A percentile compares a stretch with the other conserved stretches of the same genome.
These are phyloP conservation scores for Zhuliangozyma blackwelliae DNA, from an alignment of 1,139 yeast genomes.

Conservation along the genomic window DNA sequence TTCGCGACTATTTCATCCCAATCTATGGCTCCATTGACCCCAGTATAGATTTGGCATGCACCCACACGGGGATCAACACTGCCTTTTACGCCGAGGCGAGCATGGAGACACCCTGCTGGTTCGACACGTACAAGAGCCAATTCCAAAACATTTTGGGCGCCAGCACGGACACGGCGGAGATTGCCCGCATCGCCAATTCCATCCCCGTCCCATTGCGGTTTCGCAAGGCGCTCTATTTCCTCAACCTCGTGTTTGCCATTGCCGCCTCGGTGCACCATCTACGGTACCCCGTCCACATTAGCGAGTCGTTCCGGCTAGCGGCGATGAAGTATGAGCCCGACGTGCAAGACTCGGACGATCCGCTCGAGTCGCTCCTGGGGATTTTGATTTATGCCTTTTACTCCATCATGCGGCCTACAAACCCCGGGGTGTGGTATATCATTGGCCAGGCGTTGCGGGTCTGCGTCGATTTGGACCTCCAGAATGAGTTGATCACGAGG, in stretches of 20 bases:
- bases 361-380: conserved; percentile 71
- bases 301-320: conserved; percentile 69
- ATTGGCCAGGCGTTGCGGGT: conserved; percentile 76
- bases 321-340: conserved; percentile 61
- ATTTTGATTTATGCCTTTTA: conserved; percentile 63
- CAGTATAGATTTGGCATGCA: conserved; percentile 56
- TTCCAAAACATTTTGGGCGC: conserved; percentile 13
- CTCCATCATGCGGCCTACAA: conserved; percentile 70
- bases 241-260: conserved; percentile 74
- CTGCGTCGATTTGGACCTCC: conserved; percentile 80
- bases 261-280: conserved; percentile 74
- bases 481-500: conserved; percentile 45
- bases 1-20: conserved; percentile 65
- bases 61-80: conserved; percentile 49
- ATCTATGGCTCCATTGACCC: conserved; percentile 65
- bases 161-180: conserved; percentile 1
- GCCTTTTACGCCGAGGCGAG: conserved; percentile 7
- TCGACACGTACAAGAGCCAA: conserved; percentile 6
- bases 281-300: conserved; percentile 61
- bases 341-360: conserved; percentile 54
- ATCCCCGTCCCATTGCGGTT: conserved; percentile 45
- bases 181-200: conserved; percentile 26
- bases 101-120: conserved; percentile 3
- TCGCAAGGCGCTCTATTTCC: conserved; percentile 50
- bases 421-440: conserved; percentile 92